Evolutionary conservation across 306 rosid genomes (phyloP), one percentile per base, ranked within the genome.

Genomic region (Cajanus cajan): DNA sequence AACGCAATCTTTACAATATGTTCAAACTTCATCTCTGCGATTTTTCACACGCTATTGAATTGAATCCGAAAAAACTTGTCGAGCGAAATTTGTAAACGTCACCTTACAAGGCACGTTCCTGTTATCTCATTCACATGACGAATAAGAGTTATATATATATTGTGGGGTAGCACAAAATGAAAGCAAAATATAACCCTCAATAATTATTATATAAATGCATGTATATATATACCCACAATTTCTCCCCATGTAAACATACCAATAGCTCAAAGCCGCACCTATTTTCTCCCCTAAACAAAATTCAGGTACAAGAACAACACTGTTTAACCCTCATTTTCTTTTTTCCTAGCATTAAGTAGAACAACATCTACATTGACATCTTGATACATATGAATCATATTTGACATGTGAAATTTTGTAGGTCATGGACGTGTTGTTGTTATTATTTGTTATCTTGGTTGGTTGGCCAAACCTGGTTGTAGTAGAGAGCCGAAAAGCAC

Each of bases 61-160:
- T 47, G 80, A 82, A 43, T 61, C 7, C 13, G 13, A 39, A 76
- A 43, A 48, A 58, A 40, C 73, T 28, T 6, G 2, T 47, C 7
- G n/a, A n/a, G 71, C 55, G 24, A 75, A 44, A 25, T 39, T 63
- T 43, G 68, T n/a, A 45, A 41, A 36, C 64, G 21, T 18, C 64
- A 39, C 70, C 77, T 68, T 61, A 59, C 36, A 28, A 70, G 47
- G 31, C 75, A 77, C 62, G 48, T 77, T 71, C 73, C 39, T 71
- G 75, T 71, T 64, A 47, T 83, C 83, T 24, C 67, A 73, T 83
- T 83, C 86, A 78, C 76, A 57, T 83, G 72, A 73, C 39, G 3
- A 69, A 59, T 71, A 70, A 77, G 75, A 33, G 70, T 28, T 28
- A 28, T 28, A 82, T 25, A 58, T 55, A 33, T 57, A 43, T 72